These are phyloP conservation scores for Xerocomus spinulosus DNA, from an alignment of 768 basidiomycete genomes.

Conservation along the genomic window DNA sequence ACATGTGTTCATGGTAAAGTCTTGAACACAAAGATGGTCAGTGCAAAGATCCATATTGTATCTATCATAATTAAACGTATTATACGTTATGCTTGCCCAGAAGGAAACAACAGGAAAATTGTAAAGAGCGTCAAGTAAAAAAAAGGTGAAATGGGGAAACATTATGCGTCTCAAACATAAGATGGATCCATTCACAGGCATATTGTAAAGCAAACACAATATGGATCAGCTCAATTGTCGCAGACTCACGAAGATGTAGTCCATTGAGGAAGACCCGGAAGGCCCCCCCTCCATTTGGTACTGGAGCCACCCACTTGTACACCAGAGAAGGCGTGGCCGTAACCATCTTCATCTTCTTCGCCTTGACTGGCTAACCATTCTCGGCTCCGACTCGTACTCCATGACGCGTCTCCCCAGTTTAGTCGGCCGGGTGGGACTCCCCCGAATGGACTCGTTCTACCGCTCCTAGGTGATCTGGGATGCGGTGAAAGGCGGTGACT, in stretches of 20 bases:
- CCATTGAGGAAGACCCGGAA: constrained; percentile 33
- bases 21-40: not conserved
- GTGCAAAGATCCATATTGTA: constrained; percentile 17
- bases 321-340: constrained; percentile 21
- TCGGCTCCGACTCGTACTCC: constrained; percentile 17
- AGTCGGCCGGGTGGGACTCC: constrained; percentile 1
- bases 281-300: constrained; percentile 28
- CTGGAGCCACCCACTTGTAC: constrained; percentile 16
- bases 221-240: not conserved
- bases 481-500: constrained; percentile 12
- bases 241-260: constrained; percentile 21
- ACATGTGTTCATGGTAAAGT: too few species aligned
- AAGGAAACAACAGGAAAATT: constrained; percentile 2
- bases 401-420: constrained; percentile 20
- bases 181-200: constrained; percentile 8
- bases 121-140: constrained; percentile 5
- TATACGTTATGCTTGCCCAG: constrained; percentile 8
- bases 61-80: constrained; percentile 20
- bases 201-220: constrained; percentile 6
- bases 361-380: constrained; percentile 28
- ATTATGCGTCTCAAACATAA: constrained; percentile 12
- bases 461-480: constrained; percentile 15
- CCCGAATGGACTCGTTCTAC: constrained; percentile 16
- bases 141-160: not conserved
- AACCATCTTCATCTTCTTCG: constrained; percentile 27